Evolutionary conservation across 129 eudicot species (phyloP), one percentile per base, ranked within the genome.

Genomic region (Dittrichia graveolens): DNA sequence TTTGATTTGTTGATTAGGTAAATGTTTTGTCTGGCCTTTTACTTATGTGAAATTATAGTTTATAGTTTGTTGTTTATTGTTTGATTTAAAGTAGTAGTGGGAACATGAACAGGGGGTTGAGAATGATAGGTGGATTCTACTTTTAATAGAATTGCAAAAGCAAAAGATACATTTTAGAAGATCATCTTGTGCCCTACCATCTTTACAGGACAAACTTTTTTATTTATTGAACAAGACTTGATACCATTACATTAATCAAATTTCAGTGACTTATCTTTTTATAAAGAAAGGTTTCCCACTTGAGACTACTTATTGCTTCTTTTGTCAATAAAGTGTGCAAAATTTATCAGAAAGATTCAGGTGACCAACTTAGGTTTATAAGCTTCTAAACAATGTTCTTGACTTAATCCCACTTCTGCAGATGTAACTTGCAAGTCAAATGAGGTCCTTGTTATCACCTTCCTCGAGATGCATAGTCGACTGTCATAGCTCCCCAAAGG

Each of bases 101-200:
- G 77, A 71, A 78, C 82, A 78, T 78, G 77, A 78, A 78, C 72
- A 78, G 72, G 67, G 67, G 77, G 55, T 62, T 78, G 82, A 78
- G 77, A 78, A 71, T 78, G 82, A 78, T 24, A 78, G 82, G 82
- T 78, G 82, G 72, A 78, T 78, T 78, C 50, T 78, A 61, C 77
- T 71, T 78, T 78, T 52, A 53, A 14, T 70, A 42, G 63, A 64
- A 61, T 61, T 41, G 69, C 15, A 62, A 78, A 78, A 71, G 82
- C 72, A 78, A 61, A 76, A 62, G 77, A 62, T 65, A 44, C 77
- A 78, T 78, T 78, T 78, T 78, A 78, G 82, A 71, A 78, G 82
- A 78, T 78, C 77, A 78, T 71, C 66, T 78, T 71, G 77, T 61
- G 44, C 61, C 82, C 82, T 78, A 78, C 82, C 77, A 78, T 71